Percentiles rank a stretch among this genome's conserved stretches.
Evolutionary conservation across 2,329 filamentous ascomycete species (phyloP).

Genomic region (Monilinia fructicola): DNA sequence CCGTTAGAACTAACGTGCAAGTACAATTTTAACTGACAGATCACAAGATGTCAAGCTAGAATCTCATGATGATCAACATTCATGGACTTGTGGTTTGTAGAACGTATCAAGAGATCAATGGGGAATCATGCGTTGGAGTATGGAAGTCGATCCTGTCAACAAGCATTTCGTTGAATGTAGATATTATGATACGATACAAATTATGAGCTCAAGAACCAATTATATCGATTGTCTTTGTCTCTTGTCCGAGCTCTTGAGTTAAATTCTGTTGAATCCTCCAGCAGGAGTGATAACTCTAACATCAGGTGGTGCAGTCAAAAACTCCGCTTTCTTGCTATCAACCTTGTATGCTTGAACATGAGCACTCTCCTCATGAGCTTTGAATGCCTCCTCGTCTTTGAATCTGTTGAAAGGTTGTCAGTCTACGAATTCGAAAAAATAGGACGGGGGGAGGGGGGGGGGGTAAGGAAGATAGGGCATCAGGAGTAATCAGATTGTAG

Average conservation of each 20-base stretch:
- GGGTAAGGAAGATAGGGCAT: background rate
- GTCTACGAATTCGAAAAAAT: too few species aligned
- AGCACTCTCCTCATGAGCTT: constrained; percentile 12
- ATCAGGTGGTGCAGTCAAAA: background rate
- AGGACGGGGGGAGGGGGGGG: too few species aligned
- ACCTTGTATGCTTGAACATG: background rate
- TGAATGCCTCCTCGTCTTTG: constrained; percentile 7
- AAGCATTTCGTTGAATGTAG: background rate
- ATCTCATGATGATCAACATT: background rate
- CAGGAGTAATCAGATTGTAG: too few species aligned
- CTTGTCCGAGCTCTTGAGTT: background rate
- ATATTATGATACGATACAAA: background rate
- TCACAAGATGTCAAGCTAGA: background rate
- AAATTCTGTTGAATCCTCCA: constrained; percentile 7
- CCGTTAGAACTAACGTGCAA: background rate
- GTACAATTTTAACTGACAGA: background rate
- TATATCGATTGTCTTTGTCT: background rate
- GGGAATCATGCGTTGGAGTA: background rate
- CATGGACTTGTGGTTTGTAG: background rate
- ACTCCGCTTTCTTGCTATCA: background rate
- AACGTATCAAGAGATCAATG: background rate
- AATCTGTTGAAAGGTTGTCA: constrained; percentile 6
- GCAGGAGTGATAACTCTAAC: background rate
- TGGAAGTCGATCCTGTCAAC: background rate
- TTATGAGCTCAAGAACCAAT: constrained; percentile 32